phyloP scores from a whole-genome alignment of 768 basidiomycete species.

The Leccinum obscurum region DNA sequence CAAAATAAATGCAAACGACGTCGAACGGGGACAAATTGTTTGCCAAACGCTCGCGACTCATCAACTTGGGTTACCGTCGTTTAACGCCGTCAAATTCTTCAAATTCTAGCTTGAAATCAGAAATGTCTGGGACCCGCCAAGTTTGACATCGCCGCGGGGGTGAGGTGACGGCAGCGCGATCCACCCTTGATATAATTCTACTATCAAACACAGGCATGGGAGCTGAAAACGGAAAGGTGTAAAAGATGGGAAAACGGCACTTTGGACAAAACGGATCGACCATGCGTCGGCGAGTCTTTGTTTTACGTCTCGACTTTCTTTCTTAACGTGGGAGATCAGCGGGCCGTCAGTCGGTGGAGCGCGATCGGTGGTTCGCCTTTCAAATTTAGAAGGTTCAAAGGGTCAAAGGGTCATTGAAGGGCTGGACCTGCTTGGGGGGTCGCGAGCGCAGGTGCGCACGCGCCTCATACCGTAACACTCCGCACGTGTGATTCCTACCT shows the following conservation, averaged over 20 bases:
- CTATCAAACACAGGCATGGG: background rate
- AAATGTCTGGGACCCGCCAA: background rate
- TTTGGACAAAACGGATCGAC: slow-evolving; percentile 1
- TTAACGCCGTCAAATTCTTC: background rate
- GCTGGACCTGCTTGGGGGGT: background rate
- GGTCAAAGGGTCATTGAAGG: background rate
- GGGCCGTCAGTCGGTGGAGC: slow-evolving; percentile 2
- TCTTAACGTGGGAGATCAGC: slow-evolving; percentile 1
- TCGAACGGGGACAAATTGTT: background rate
- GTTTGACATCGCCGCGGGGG: background rate
- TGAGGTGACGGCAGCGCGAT: background rate
- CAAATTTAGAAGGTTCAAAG: slow-evolving; percentile 23
- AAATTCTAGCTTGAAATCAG: too few species aligned
- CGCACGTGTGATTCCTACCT: slow-evolving; percentile 4
- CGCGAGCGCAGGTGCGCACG: background rate
- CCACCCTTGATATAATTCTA: background rate
- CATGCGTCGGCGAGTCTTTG: slow-evolving; percentile 25
- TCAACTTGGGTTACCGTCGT: background rate
- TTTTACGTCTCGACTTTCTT: background rate
- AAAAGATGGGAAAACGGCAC: background rate
- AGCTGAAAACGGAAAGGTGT: background rate
- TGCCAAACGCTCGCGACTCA: background rate
- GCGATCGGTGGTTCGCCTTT: slow-evolving; percentile 5
- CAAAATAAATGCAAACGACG: background rate
- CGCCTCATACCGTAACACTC: background rate